Evolutionary conservation across 129 eudicot genomes (phyloP).

Genomic region (Smallanthus sonchifolius): DNA sequence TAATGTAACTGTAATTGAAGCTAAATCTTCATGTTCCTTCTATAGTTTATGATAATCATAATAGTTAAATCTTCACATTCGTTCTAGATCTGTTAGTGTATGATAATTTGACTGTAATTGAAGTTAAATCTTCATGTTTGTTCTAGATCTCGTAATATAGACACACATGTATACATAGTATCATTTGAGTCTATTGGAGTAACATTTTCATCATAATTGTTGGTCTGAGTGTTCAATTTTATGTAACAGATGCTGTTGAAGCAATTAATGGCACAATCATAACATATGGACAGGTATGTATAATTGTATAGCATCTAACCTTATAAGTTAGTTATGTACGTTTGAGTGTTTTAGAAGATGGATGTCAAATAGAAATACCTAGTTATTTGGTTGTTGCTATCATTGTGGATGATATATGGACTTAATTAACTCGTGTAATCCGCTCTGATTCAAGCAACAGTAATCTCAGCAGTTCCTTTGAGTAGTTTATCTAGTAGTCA

Average conservation of each 20-base stretch:
- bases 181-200: constrained; percentile 4
- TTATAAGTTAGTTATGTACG: neutral
- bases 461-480: too few relatives aligned
- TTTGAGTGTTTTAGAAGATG: neutral
- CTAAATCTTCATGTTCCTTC: neutral
- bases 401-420: neutral
- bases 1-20: too few relatives aligned
- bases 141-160: neutral
- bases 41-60: neutral
- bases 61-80: neutral
- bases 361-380: neutral
- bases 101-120: too few relatives aligned
- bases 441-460: too few relatives aligned
- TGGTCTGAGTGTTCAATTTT: neutral
- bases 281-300: constrained; percentile 79
- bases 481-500: too few relatives aligned
- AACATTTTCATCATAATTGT: neutral
- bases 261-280: constrained; percentile 76
- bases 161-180: neutral
- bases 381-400: constrained; percentile 10
- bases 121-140: constrained; percentile 9
- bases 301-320: neutral
- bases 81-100: neutral
- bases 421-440: neutral
- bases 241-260: constrained; percentile 56